Evolutionary conservation across 768 basidiomycete species (phyloP), one percentile per base, ranked within the genome.

Genomic region (Strobilomyces echinocephalus): DNA sequence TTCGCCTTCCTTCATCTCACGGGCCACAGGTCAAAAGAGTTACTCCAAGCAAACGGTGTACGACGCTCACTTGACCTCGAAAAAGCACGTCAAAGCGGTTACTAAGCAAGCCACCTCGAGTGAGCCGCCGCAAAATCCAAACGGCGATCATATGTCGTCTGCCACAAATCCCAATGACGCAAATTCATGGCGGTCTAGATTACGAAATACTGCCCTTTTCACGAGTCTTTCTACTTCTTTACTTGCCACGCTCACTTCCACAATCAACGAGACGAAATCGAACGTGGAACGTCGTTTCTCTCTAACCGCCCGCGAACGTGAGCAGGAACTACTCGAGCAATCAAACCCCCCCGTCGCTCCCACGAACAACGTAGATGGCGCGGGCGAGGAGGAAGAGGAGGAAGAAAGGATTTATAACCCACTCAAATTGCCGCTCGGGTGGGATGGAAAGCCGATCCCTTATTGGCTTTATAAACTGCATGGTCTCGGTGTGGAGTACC

Each of bases 381-480:
- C 73, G 15, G 83, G 73, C 8, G 87, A 88, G 50, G 93, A 95
- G 54, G 93, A 95, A 44, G 94, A 95, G 59, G 94, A 92, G 60
- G 94, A 98, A 63, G 95, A 94, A 63, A 83, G 91, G 60, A 94
- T 99, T 33, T 99, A 98, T 72, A 99, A 99, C 61, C 97, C 97
- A 43, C 81, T 98, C 46, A 98, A 98, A 73, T 75, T 98, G 39
- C 97, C 97, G 14, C 78, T 97, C 20, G 93, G 93, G 5, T 97
- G 94, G 94, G 97, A 99, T 65, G 95, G 95, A 31, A 98, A 98
- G 67, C 97, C 97, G 18, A 99, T 99, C 63, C 97, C 97, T 33
- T 97, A 95, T 67, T 97, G 95, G 95, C 62, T 99, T 50, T 99
- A 95, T 75, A 98, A 98, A 72, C 74, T 99, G 35, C 97, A 99